Conservation (phyloP, 306 rosid genomes). For the Senna siamea region DNA sequence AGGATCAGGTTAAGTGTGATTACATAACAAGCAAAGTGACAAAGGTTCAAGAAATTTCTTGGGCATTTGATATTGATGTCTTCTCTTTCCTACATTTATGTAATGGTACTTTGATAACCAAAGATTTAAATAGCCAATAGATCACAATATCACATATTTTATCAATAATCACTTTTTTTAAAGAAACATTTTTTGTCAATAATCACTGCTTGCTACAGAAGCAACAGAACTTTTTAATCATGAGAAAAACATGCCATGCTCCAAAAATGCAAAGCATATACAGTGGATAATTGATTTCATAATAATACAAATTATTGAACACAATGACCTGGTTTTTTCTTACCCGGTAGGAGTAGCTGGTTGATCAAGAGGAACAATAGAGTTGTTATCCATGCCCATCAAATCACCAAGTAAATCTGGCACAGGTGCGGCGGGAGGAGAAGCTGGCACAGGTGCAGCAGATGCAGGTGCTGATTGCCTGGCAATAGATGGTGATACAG, state of each 20-base stretch:
- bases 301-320: slow-evolving; percentile 3
- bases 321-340: slow-evolving; percentile 42
- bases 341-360: slow-evolving; percentile 82
- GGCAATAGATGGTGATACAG: slow-evolving; percentile 64
- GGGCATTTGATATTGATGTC: slow-evolving; percentile 9
- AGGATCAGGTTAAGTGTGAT: slow-evolving; percentile 39
- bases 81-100: slow-evolving; percentile 11
- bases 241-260: slow-evolving; percentile 19
- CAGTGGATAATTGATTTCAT: slow-evolving; percentile 23
- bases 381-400: slow-evolving; percentile 83
- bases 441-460: slow-evolving; percentile 43
- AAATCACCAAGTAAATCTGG: slow-evolving; percentile 97
- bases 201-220: slow-evolving; percentile 9
- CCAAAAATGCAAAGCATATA: slow-evolving; percentile 27
- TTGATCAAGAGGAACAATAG: slow-evolving; percentile 77
- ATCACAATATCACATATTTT: not conserved
- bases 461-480: slow-evolving; percentile 58
- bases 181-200: not conserved
- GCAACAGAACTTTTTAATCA: slow-evolving; percentile 8
- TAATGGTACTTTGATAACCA: not conserved
- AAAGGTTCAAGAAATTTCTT: slow-evolving; percentile 22
- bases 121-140: not conserved
- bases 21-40: slow-evolving; percentile 27
- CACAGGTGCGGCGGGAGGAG: slow-evolving; percentile 70
- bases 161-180: not conserved